These are phyloP conservation scores for Dillenia suffruticosa DNA, from an alignment of 164 flowering plant species.

Conservation along the genomic window DNA sequence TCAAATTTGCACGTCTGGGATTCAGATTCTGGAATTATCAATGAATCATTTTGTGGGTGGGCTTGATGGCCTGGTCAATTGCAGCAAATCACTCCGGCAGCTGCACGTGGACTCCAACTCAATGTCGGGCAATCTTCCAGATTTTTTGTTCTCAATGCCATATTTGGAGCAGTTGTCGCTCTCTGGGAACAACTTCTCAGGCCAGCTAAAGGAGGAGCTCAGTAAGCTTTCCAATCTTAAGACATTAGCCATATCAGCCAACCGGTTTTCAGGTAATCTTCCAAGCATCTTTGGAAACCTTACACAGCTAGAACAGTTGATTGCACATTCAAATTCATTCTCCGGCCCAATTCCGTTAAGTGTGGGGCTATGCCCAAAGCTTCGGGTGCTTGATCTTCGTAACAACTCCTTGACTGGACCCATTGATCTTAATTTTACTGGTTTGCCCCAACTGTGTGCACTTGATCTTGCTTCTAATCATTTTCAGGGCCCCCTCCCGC, in stretches of 20 bases:
- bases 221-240: conserved; percentile 62
- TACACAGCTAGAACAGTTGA: conserved; percentile 38
- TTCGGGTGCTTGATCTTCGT: conserved; percentile 61
- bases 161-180: conserved; percentile 57
- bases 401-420: conserved; percentile 62
- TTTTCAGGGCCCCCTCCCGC: conserved; percentile 60
- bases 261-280: conserved; percentile 47
- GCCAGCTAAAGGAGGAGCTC: conserved; percentile 45
- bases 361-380: conserved; percentile 43
- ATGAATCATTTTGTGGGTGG: conserved; percentile 51
- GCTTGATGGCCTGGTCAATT: conserved; percentile 47
- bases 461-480: conserved; percentile 79
- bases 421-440: conserved; percentile 50
- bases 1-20: conserved; percentile 38
- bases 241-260: conserved; percentile 38
- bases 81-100: conserved; percentile 42
- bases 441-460: conserved; percentile 40
- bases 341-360: conserved; percentile 58
- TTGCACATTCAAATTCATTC: conserved; percentile 61
- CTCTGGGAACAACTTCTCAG: conserved; percentile 54
- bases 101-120: conserved; percentile 49
- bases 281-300: conserved; percentile 62
- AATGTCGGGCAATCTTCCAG: conserved; percentile 57
- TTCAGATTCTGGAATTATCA: conserved; percentile 61
- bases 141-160: conserved; percentile 37